Conservation (phyloP, 805 yeast species). For the Vanderwaltozyma verrucispora region DNA sequence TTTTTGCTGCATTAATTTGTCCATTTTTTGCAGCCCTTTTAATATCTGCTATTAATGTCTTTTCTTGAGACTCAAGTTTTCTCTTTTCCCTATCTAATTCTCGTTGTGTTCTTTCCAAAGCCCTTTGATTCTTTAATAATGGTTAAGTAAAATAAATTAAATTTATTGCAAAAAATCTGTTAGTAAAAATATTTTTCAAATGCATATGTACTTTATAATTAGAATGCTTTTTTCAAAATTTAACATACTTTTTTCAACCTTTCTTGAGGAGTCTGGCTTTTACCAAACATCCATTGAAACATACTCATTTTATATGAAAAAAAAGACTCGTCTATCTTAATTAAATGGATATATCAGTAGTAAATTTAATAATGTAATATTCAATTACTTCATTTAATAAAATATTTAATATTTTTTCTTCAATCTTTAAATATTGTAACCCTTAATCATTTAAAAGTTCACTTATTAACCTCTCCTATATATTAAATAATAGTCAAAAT, state of each 20-base stretch:
- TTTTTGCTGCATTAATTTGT: conserved; percentile 79
- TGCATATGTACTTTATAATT: too few species aligned
- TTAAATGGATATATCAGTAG: too few species aligned
- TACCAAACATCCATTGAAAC: conserved; percentile 94
- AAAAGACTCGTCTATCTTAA: too few species aligned
- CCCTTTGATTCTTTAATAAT: conserved; percentile 64
- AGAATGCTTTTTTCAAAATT: too few species aligned
- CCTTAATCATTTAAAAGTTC: too few species aligned
- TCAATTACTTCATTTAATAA: too few species aligned
- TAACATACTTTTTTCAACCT: conserved; percentile 58
- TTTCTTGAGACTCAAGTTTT: conserved; percentile 86
- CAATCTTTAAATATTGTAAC: too few species aligned
- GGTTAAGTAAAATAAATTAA: neutral
- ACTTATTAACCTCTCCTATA: too few species aligned
- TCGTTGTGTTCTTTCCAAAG: conserved; percentile 87
- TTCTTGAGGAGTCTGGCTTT: conserved; percentile 89
- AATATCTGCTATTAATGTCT: conserved; percentile 73
- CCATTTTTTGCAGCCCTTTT: conserved; percentile 87
- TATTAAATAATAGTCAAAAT: too few species aligned
- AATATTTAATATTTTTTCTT: too few species aligned
- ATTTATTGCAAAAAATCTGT: neutral
- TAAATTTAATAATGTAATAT: too few species aligned
- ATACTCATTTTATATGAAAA: conserved; percentile 54
- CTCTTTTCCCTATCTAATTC: conserved; percentile 82
- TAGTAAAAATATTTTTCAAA: neutral